phyloP scores from a whole-genome alignment of 1,284 basidiomycete species.

The Sporisorium graminicola region DNA sequence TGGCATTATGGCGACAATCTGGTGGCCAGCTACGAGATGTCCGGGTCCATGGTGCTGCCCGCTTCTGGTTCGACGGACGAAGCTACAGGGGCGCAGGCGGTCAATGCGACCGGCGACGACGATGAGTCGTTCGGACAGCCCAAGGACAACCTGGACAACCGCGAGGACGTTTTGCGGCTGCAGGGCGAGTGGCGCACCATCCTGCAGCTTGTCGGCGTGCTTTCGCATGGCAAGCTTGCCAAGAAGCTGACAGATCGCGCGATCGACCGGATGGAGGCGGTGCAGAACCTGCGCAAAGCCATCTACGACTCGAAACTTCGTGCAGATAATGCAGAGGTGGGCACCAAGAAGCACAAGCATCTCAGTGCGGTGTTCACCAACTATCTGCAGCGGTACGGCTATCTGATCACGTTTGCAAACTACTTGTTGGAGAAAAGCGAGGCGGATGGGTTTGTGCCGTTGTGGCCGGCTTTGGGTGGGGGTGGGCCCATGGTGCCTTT shows the following conservation, averaged over 20 bases:
- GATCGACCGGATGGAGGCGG: slow-evolving; percentile 67
- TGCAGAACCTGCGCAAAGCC: slow-evolving; percentile 68
- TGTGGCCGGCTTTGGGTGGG: slow-evolving; percentile 25
- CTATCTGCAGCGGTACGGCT: slow-evolving; percentile 75
- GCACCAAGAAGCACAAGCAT: slow-evolving; percentile 57
- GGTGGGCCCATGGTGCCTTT: slow-evolving; percentile 30
- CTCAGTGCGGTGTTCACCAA: slow-evolving; percentile 60
- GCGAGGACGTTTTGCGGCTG: slow-evolving; percentile 68
- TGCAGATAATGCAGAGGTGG: slow-evolving; percentile 60
- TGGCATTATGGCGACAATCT: slow-evolving; percentile 58
- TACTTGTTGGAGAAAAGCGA: slow-evolving; percentile 83
- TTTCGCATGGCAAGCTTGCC: slow-evolving; percentile 91
- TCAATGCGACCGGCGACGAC: slow-evolving; percentile 6
- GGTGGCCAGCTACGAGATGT: slow-evolving; percentile 40
- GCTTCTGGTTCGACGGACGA: slow-evolving; percentile 3
- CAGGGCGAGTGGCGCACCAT: slow-evolving; percentile 97
- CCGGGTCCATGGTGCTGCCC: slow-evolving; percentile 28
- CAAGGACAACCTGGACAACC: slow-evolving; percentile 60
- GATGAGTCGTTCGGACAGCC: slow-evolving; percentile 41
- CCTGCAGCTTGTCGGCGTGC: slow-evolving; percentile 88
- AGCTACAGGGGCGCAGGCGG: not conserved
- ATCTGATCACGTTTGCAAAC: slow-evolving; percentile 93
- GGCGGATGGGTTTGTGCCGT: slow-evolving; percentile 59
- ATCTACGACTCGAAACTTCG: slow-evolving; percentile 66
- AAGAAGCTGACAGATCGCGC: slow-evolving; percentile 85